These are phyloP conservation scores for Circinella minor DNA, from an alignment of 371 early-diverging fungal species.

Conservation along the genomic window DNA sequence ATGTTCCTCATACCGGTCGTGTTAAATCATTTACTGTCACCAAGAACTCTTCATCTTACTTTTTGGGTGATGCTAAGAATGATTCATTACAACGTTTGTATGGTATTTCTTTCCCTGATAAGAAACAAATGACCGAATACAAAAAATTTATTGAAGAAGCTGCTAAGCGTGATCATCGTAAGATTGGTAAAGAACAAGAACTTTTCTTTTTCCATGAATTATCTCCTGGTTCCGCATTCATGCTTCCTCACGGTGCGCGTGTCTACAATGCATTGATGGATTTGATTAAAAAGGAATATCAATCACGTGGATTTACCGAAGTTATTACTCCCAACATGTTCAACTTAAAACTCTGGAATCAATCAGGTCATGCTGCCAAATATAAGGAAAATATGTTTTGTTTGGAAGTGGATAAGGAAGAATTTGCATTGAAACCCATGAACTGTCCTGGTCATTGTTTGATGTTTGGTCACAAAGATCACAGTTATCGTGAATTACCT, in stretches of 20 bases:
- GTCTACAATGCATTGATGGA: conserved; percentile 95
- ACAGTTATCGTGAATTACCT: conserved; percentile 97
- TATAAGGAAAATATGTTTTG: conserved; percentile 99
- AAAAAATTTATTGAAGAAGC: conserved; percentile 96
- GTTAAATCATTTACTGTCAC: conserved; percentile 95
- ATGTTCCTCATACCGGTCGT: conserved; percentile 94
- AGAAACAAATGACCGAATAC: conserved; percentile 95
- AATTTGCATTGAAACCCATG: conserved; percentile 99
- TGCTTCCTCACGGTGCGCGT: conserved; percentile 97
- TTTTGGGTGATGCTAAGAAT: conserved; percentile 96
- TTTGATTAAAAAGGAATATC: conserved; percentile 84
- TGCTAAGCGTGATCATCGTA: conserved; percentile 97
- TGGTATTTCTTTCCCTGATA: conserved; percentile 99
- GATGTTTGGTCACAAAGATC: conserved; percentile 93
- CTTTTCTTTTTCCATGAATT: conserved; percentile 98
- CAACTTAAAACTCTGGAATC: conserved; percentile 97
- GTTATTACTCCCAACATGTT: conserved; percentile 98
- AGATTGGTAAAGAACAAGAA: conserved; percentile 95
- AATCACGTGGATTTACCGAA: conserved; percentile 83
- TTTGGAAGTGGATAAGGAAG: conserved; percentile 87
- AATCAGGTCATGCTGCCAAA: conserved; percentile 99
- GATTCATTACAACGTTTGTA: conserved; percentile 98
- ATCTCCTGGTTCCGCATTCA: conserved; percentile 97
- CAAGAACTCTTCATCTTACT: conserved; percentile 99
- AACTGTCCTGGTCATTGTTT: conserved; percentile 99